These are phyloP conservation scores for Mycena floridula DNA, from an alignment of 768 basidiomycete species.

Conservation along the genomic window DNA sequence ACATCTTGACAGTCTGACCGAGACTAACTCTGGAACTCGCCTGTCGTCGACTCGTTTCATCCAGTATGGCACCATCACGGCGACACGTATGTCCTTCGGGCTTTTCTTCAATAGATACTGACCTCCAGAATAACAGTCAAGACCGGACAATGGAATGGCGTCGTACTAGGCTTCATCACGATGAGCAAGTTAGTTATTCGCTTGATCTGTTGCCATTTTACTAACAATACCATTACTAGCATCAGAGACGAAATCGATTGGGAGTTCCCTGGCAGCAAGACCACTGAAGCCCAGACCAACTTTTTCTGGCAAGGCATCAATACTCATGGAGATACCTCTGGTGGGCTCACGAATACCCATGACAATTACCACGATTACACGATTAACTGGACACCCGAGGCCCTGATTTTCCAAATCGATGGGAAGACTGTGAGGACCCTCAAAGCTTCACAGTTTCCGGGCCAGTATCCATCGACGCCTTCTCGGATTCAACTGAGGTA, in stretches of 20 bases:
- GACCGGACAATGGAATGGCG: conserved; percentile 73
- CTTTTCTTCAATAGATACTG: background rate
- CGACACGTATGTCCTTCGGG: conserved; percentile 36
- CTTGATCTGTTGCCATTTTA: background rate
- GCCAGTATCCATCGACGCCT: conserved; percentile 70
- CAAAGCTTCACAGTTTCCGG: conserved; percentile 49
- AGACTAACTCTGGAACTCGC: conserved; percentile 70
- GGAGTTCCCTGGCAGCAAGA: conserved; percentile 69
- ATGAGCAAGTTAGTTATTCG: conserved; percentile 55
- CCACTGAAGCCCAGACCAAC: conserved; percentile 69
- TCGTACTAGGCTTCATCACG: conserved; percentile 80
- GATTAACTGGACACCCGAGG: conserved; percentile 78
- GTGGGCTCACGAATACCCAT: conserved; percentile 56
- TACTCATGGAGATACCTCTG: conserved; percentile 43
- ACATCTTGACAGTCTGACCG: conserved; percentile 60
- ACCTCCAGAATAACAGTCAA: conserved; percentile 42
- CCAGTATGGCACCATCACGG: conserved; percentile 74
- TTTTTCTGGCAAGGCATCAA: conserved; percentile 74
- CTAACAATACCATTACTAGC: background rate
- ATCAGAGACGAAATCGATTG: conserved; percentile 86
- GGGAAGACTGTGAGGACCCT: conserved; percentile 66
- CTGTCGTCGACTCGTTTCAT: conserved; percentile 77
- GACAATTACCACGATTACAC: conserved; percentile 72
- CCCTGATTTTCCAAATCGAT: conserved; percentile 64
- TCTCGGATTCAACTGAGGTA: conserved; percentile 78